Conservation (phyloP, 495 filamentous ascomycete species). For the Penicillium flavigenum region DNA sequence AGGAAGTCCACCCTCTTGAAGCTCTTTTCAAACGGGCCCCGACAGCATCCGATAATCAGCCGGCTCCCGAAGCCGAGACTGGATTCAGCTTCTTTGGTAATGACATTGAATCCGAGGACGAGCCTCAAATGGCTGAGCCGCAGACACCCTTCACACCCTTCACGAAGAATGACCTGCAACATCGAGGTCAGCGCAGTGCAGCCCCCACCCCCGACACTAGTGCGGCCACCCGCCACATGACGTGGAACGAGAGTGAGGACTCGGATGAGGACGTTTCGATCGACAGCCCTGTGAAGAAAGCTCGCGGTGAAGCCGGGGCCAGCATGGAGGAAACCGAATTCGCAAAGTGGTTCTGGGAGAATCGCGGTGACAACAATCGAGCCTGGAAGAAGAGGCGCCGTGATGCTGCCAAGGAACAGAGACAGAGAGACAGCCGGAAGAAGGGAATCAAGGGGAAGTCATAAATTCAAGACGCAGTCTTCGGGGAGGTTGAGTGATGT, state of each 20-base stretch:
- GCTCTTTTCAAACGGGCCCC: constrained; percentile 78
- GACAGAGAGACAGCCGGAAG: constrained; percentile 78
- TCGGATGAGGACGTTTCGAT: constrained; percentile 35
- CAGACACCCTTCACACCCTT: constrained; percentile 84
- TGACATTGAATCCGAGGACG: constrained; percentile 49
- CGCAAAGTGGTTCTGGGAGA: constrained; percentile 88
- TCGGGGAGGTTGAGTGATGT: not conserved
- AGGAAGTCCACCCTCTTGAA: constrained; percentile 79
- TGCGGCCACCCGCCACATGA: constrained; percentile 51
- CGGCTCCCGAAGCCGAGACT: constrained; percentile 45
- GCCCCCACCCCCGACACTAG: constrained; percentile 95
- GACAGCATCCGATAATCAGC: constrained; percentile 32
- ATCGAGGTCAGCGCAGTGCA: constrained; percentile 71
- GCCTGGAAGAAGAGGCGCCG: constrained; percentile 87
- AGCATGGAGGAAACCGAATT: constrained; percentile 63
- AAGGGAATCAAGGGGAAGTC: constrained; percentile 51
- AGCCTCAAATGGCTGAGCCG: constrained; percentile 50
- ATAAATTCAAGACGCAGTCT: constrained; percentile 15
- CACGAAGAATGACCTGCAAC: constrained; percentile 72
- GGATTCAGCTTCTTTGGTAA: constrained; percentile 65
- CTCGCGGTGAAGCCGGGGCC: constrained; percentile 11
- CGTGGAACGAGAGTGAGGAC: constrained; percentile 35
- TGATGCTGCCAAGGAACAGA: constrained; percentile 77
- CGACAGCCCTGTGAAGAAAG: constrained; percentile 39
- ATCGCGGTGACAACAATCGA: constrained; percentile 83